phyloP scores from a whole-genome alignment of 2,329 filamentous ascomycete genomes.

The Rhynchosporium agropyri region DNA sequence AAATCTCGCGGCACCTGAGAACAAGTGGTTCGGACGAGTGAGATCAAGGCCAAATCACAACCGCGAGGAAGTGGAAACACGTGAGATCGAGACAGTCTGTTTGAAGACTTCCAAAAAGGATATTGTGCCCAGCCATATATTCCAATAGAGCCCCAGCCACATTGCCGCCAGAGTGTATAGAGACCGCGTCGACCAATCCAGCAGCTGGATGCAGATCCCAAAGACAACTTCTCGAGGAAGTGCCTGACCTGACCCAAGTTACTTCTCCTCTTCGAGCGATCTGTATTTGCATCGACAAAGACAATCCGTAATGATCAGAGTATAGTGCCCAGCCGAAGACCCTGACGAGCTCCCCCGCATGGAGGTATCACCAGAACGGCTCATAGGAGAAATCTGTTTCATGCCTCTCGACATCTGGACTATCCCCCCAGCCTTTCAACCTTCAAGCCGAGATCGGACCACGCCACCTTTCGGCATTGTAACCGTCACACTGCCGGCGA shows the following conservation, averaged over 20 bases:
- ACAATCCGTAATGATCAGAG: constrained; percentile 66
- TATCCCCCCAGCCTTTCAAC: constrained; percentile 55
- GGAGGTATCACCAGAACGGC: constrained; percentile 75
- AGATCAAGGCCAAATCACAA: constrained; percentile 39
- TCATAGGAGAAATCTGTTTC: constrained; percentile 70
- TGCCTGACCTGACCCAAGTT: constrained; percentile 49
- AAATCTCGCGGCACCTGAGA: constrained; percentile 56
- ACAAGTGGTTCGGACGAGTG: constrained; percentile 62
- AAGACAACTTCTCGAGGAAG: constrained; percentile 52
- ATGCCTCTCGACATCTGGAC: constrained; percentile 58
- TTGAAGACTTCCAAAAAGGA: constrained; percentile 39
- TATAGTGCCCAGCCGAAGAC: constrained; percentile 64
- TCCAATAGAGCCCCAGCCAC: constrained; percentile 27
- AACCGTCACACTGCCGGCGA: constrained; percentile 33
- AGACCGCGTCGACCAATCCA: constrained; percentile 32
- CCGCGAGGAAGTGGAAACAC: constrained; percentile 37
- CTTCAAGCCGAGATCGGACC: constrained; percentile 52
- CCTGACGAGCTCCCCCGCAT: constrained; percentile 76
- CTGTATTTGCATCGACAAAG: constrained; percentile 48
- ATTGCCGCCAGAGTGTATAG: constrained; percentile 37
- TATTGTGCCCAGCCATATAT: constrained; percentile 40
- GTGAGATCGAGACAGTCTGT: constrained; percentile 37
- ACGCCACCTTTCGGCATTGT: constrained; percentile 48
- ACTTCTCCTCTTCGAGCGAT: constrained; percentile 39
- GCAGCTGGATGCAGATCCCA: constrained; percentile 49